A percentile compares a stretch with the other conserved stretches of the same genome.
Evolutionary conservation across 2,329 filamentous ascomycete genomes (phyloP).

Genomic region (Alternaria sp.): DNA sequence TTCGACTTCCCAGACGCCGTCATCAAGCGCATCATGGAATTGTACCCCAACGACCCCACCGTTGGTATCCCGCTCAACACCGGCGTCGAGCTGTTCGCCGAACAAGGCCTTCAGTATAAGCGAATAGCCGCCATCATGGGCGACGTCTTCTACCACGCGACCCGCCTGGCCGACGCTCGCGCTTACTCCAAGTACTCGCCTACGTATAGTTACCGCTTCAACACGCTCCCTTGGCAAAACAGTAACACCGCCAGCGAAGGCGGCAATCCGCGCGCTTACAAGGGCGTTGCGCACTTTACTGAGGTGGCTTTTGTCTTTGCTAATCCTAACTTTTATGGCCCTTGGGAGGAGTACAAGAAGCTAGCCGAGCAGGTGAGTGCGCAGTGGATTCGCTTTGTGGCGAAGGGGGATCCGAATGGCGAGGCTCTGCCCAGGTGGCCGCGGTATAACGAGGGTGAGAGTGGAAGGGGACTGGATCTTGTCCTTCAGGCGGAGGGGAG

Average conservation of each 20-base stretch:
- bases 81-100: slow-evolving; percentile 38
- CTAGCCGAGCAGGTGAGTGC: slow-evolving; percentile 54
- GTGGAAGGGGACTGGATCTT: slow-evolving; percentile 50
- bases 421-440: slow-evolving; percentile 50
- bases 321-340: slow-evolving; percentile 49
- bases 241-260: slow-evolving; percentile 46
- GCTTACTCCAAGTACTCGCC: slow-evolving; percentile 56
- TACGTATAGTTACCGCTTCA: slow-evolving; percentile 68
- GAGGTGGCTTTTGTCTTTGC: slow-evolving; percentile 57
- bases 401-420: slow-evolving; percentile 47
- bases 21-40: slow-evolving; percentile 38
- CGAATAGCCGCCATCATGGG: slow-evolving; percentile 60
- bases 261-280: slow-evolving; percentile 51
- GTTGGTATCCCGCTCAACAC: slow-evolving; percentile 44
- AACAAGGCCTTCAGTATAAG: slow-evolving; percentile 57
- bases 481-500: slow-evolving; percentile 54
- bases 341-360: slow-evolving; percentile 48
- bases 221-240: slow-evolving; percentile 49
- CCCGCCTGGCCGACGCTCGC: slow-evolving; percentile 54
- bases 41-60: slow-evolving; percentile 46
- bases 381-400: slow-evolving; percentile 56
- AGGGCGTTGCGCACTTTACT: slow-evolving; percentile 62
- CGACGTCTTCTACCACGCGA: slow-evolving; percentile 64
- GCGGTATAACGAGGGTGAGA: slow-evolving; percentile 44
- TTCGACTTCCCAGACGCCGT: slow-evolving; percentile 40